Conservation (phyloP, 352 stramenopile genomes). For the Globisporangium viniferum region DNA sequence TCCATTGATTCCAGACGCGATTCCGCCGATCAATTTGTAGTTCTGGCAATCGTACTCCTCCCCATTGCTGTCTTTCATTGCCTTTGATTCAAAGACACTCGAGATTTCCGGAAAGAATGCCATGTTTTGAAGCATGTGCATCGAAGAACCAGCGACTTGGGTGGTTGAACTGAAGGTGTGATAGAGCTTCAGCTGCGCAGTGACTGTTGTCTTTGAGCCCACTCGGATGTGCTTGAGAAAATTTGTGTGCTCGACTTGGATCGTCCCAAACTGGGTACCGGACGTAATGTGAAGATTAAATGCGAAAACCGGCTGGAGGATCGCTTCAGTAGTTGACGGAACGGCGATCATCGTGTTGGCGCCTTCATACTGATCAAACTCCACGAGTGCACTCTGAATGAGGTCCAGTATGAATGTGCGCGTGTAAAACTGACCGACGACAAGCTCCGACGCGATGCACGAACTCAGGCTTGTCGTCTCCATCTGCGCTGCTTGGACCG, state of each 20-base stretch:
- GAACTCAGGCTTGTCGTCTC: slow-evolving; percentile 29
- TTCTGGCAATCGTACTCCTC: slow-evolving; percentile 23
- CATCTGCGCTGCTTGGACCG: slow-evolving; percentile 29
- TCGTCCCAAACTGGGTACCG: slow-evolving; percentile 11
- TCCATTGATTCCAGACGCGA: slow-evolving; percentile 28
- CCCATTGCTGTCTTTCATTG: neutral
- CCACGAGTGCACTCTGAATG: slow-evolving; percentile 23
- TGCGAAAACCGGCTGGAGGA: slow-evolving; percentile 28
- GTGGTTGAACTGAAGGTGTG: slow-evolving; percentile 15
- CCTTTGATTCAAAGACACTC: slow-evolving; percentile 22
- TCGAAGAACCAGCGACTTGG: slow-evolving; percentile 29
- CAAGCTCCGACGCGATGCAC: slow-evolving; percentile 36
- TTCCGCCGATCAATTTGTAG: slow-evolving; percentile 37
- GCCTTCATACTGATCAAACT: slow-evolving; percentile 14
- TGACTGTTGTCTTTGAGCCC: slow-evolving; percentile 17
- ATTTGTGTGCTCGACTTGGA: neutral
- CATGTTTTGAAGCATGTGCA: slow-evolving; percentile 41
- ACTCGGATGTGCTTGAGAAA: slow-evolving; percentile 28
- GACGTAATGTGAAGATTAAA: slow-evolving; percentile 31
- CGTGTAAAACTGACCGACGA: slow-evolving; percentile 39
- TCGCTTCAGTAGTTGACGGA: slow-evolving; percentile 14
- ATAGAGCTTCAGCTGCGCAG: slow-evolving; percentile 34
- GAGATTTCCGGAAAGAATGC: slow-evolving; percentile 34
- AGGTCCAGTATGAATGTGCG: slow-evolving; percentile 30
- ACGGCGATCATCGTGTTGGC: slow-evolving; percentile 13